A percentile compares a stretch with the other conserved stretches of the same genome.
phyloP scores from a whole-genome alignment of 2,329 filamentous ascomycete genomes.

The Epichloe bromicola region DNA sequence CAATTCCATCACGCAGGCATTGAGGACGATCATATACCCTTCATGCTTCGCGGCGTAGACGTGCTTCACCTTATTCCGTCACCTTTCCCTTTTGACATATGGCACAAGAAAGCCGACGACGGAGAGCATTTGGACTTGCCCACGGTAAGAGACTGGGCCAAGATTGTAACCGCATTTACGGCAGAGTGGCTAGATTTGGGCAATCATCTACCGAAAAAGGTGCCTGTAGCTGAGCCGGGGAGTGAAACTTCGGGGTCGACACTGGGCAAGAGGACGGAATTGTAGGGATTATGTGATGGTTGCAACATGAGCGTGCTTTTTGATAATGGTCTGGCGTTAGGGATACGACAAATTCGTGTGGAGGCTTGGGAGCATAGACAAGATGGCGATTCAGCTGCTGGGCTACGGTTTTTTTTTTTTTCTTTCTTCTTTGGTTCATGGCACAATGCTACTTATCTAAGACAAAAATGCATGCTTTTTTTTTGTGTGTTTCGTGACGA shows the following conservation, averaged over 20 bases:
- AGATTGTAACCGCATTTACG: conserved; percentile 69
- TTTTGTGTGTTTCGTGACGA: too few relatives aligned
- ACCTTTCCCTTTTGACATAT: conserved; percentile 62
- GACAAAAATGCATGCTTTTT: too few relatives aligned
- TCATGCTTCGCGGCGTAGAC: conserved; percentile 74
- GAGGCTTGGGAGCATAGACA: too few relatives aligned
- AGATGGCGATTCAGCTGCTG: neutral
- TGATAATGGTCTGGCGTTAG: neutral
- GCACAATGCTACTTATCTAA: too few relatives aligned
- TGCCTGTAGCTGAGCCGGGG: conserved; percentile 13
- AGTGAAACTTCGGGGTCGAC: conserved; percentile 13
- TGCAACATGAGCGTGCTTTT: neutral
- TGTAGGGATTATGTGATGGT: conserved; percentile 7
- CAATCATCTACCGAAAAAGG: conserved; percentile 20
- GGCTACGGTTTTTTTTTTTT: too few relatives aligned
- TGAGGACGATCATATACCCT: conserved; percentile 84
- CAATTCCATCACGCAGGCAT: conserved; percentile 41
- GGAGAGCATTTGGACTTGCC: conserved; percentile 69
- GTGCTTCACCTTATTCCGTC: conserved; percentile 79
- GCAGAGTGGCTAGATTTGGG: conserved; percentile 84
- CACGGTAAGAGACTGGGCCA: conserved; percentile 78
- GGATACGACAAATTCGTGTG: neutral
- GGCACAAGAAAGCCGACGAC: conserved; percentile 79
- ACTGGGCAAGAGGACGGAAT: conserved; percentile 20
- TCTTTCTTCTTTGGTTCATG: too few relatives aligned